Evolutionary conservation across 1,139 yeast species (phyloP), one percentile per base, ranked within the genome.

Genomic region (Blastobotrys proliferans): DNA sequence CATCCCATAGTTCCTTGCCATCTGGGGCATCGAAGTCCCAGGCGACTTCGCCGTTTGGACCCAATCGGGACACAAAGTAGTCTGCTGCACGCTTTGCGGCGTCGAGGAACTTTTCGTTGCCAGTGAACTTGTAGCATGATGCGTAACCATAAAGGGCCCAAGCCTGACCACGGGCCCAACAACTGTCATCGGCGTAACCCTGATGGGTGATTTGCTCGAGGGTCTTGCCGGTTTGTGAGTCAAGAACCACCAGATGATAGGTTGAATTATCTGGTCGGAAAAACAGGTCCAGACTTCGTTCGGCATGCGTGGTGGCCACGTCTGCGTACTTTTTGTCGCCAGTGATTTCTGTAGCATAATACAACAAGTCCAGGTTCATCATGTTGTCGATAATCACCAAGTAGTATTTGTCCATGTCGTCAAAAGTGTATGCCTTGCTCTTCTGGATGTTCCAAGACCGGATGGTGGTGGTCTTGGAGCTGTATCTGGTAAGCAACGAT

Each of bases 381-480:
- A 62, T 62, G 51, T 62, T 62, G 46, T 62, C 66, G 31, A 62
- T 60, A 29, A 62, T 62, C 19, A 62, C 66, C 28, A 61, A 44
- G 34, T 48, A 58, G 41, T 61, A 60, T 18, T 44, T 44, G 9
- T 49, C 48, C 17, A 36, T 37, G 36, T 54, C 53, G 8, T 47
- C 42, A 37, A 47, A 57, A 8, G 43, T 17, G 41, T 51, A 46
- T 21, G 50, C 32, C 29, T 57, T 47, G 43, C 50, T 53, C 8
- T 40, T 37, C 19, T 52, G 50, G 10, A 44, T 44, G 47, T 61
- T 57, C 64, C 64, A 60, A 34, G 58, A 52, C 38, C 61, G 52
- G 38, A 61, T 55, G 28, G 51, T 49, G 2, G 58, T 60, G 8
- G 56, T 60, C 17, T 47, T 48, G 10, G 48, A 52, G 48, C 51